Evolutionary conservation across 106 monocot genomes (phyloP).

Genomic region (Xerophyta viscosa): DNA sequence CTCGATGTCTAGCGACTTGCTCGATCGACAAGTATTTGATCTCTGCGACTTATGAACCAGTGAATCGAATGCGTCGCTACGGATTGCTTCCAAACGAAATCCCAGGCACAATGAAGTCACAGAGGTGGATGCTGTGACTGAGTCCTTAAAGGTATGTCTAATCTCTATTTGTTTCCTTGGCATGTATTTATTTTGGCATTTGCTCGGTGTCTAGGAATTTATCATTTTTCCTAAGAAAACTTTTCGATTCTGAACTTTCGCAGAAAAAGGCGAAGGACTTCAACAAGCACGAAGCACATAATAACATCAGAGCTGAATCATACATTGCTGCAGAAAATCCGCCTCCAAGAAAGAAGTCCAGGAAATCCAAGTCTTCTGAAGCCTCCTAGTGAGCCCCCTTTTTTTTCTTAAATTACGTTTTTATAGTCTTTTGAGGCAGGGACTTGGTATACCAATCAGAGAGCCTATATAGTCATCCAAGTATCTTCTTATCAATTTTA

Average conservation of each 20-base stretch:
- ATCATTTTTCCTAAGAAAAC: too few species aligned
- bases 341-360: constrained; percentile 42
- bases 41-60: too few species aligned
- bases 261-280: constrained; percentile 81
- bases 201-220: not conserved
- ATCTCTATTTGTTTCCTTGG: not conserved
- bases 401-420: too few species aligned
- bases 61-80: not conserved
- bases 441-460: not conserved
- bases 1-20: too few species aligned
- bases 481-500: too few species aligned
- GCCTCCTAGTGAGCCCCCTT: not conserved
- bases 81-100: not conserved
- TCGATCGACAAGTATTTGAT: constrained; percentile 56
- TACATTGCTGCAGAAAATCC: constrained; percentile 39
- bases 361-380: constrained; percentile 5
- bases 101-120: constrained; percentile 27
- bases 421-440: not conserved
- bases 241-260: too few species aligned
- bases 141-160: constrained; percentile 68
- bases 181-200: not conserved
- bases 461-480: too few species aligned
- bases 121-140: constrained; percentile 40
- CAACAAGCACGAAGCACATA: constrained; percentile 26
- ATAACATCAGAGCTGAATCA: constrained; percentile 45